A percentile compares a stretch with the other conserved stretches of the same genome.
phyloP scores from a whole-genome alignment of 805 yeast genomes.

The Barnettozyma sp. region DNA sequence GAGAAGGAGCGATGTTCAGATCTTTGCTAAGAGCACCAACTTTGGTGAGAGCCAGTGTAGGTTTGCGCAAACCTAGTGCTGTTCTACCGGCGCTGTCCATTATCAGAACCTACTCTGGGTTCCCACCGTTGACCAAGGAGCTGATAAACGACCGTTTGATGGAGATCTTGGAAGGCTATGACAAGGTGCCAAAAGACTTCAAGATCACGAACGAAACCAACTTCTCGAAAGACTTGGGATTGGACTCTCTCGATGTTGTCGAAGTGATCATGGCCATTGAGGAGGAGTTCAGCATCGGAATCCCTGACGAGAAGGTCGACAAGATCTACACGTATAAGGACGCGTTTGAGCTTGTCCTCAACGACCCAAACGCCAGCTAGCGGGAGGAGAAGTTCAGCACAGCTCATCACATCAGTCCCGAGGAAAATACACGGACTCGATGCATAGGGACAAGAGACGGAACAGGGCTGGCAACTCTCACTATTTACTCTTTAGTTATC shows the following conservation, averaged over 20 bases:
- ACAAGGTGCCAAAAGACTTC: constrained; percentile 37
- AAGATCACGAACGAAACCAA: constrained; percentile 37
- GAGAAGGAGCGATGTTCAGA: constrained; percentile 10
- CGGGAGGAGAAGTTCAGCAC: too few relatives aligned
- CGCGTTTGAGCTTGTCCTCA: constrained; percentile 67
- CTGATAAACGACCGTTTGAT: constrained; percentile 53
- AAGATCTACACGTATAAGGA: constrained; percentile 81
- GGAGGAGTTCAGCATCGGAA: constrained; percentile 56
- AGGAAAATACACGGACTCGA: too few relatives aligned
- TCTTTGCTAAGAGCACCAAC: constrained; percentile 2
- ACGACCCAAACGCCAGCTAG: constrained; percentile 20
- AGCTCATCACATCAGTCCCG: too few relatives aligned
- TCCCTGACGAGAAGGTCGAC: constrained; percentile 80
- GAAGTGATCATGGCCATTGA: constrained; percentile 71
- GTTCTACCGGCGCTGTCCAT: neutral
- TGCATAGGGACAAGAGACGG: too few relatives aligned
- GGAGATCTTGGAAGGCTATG: constrained; percentile 60
- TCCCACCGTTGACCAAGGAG: constrained; percentile 58
- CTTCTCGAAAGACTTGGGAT: constrained; percentile 58
- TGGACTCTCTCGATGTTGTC: constrained; percentile 66
- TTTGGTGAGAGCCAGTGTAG: neutral
- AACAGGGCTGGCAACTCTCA: too few relatives aligned
- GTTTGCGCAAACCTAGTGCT: neutral
- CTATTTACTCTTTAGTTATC: constrained; percentile 5
- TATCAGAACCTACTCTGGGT: constrained; percentile 44